phyloP scores from a whole-genome alignment of 169 alveolate species.

The Plasmodium coatneyi region DNA sequence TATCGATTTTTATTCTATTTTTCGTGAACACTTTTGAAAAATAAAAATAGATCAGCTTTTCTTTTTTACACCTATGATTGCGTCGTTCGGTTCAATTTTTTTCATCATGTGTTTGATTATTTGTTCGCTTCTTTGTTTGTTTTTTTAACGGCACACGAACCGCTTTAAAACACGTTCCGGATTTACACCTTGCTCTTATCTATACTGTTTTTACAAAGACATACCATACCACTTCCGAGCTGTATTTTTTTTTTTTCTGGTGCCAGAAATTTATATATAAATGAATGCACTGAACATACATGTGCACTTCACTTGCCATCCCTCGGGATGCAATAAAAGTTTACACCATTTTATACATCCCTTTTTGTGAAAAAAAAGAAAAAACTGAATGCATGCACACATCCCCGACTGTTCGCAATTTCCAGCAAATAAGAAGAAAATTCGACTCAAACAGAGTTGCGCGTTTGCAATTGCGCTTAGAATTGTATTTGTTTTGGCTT shows the following conservation, averaged over 20 bases:
- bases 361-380: not conserved
- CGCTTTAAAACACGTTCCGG: not conserved
- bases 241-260: not conserved
- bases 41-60: constrained; percentile 19
- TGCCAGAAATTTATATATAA: not conserved
- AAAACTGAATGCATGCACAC: constrained; percentile 65
- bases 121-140: not conserved
- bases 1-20: not conserved
- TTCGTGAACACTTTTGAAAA: constrained; percentile 18
- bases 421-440: constrained; percentile 16
- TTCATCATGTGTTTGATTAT: not conserved
- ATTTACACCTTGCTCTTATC: constrained; percentile 4
- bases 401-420: constrained; percentile 26
- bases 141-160: not conserved
- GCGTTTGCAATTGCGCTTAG: not conserved
- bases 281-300: not conserved
- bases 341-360: not conserved
- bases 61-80: constrained; percentile 9
- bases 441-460: constrained; percentile 11
- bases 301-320: not conserved
- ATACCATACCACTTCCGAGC: not conserved
- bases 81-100: not conserved
- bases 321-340: not conserved
- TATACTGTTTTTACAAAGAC: constrained; percentile 3
- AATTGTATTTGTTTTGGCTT: not conserved